Evolutionary conservation across 768 basidiomycete species (phyloP).

Genomic region (Termitomyces sp.): DNA sequence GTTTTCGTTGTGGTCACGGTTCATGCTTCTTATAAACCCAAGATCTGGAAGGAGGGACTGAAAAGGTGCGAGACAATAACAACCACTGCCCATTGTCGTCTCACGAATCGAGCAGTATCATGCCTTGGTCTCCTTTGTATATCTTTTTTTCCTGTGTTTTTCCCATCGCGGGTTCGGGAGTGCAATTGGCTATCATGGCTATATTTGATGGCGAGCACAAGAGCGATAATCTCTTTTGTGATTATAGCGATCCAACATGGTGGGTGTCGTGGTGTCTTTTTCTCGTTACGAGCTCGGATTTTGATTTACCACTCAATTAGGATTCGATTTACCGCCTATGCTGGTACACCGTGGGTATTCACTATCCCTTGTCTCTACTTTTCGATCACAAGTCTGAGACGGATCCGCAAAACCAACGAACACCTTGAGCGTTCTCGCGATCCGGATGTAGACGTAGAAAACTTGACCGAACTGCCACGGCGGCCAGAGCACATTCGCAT

Average conservation of each 20-base stretch:
- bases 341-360: constrained; percentile 48
- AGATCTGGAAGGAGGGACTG: constrained; percentile 30
- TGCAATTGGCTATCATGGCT: constrained; percentile 33
- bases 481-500: constrained; percentile 10
- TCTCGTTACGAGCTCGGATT: neutral
- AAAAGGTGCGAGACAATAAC: constrained; percentile 19
- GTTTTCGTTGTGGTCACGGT: constrained; percentile 41
- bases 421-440: constrained; percentile 33
- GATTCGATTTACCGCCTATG: constrained; percentile 61
- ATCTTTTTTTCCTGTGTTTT: constrained; percentile 29
- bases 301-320: constrained; percentile 24
- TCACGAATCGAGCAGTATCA: constrained; percentile 24
- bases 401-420: constrained; percentile 27
- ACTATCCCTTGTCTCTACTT: constrained; percentile 47
- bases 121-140: constrained; percentile 45
- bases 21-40: constrained; percentile 34
- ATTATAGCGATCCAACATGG: constrained; percentile 55
- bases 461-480: constrained; percentile 11
- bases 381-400: constrained; percentile 37
- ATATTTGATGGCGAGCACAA: constrained; percentile 35
- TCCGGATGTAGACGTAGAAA: constrained; percentile 16
- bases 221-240: constrained; percentile 54
- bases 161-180: constrained; percentile 38
- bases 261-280: constrained; percentile 21
- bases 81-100: neutral